Conservation (phyloP, 129 eudicot genomes). For the Sambucus nigra region DNA sequence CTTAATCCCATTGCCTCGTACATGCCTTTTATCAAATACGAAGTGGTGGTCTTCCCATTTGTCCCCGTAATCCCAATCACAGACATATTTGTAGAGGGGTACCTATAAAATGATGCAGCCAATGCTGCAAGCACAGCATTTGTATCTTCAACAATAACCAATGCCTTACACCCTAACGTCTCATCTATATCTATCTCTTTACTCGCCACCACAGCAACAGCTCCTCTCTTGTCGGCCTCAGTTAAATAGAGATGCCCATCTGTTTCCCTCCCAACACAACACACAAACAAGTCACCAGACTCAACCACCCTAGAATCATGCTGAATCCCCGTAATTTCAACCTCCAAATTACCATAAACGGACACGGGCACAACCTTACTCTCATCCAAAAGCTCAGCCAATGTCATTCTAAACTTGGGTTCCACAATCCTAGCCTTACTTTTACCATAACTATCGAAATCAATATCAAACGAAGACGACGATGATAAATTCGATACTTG, state of each 20-base stretch:
- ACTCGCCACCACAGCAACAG: slow-evolving; percentile 96
- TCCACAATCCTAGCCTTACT: slow-evolving; percentile 65
- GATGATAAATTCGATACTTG: slow-evolving; percentile 29
- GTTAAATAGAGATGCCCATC: slow-evolving; percentile 76
- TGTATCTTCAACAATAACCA: slow-evolving; percentile 91
- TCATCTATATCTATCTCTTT: slow-evolving; percentile 83
- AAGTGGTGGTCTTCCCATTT: slow-evolving; percentile 72
- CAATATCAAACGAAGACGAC: slow-evolving; percentile 30
- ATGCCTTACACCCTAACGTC: slow-evolving; percentile 87
- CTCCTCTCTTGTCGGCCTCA: slow-evolving; percentile 98
- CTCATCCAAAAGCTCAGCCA: slow-evolving; percentile 91
- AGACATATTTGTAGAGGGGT: slow-evolving; percentile 68
- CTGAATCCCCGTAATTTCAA: slow-evolving; percentile 84
- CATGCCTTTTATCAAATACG: slow-evolving; percentile 65
- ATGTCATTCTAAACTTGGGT: slow-evolving; percentile 79
- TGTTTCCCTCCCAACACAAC: slow-evolving; percentile 63
- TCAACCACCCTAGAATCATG: slow-evolving; percentile 84
- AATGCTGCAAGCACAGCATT: slow-evolving; percentile 58
- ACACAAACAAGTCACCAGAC: slow-evolving; percentile 86
- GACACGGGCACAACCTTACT: slow-evolving; percentile 80
- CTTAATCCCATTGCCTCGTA: slow-evolving; percentile 96
- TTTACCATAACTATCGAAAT: slow-evolving; percentile 58
- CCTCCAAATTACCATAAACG: slow-evolving; percentile 79
- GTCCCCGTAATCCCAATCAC: slow-evolving; percentile 89
- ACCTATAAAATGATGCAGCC: slow-evolving; percentile 73